Evolutionary conservation across 2,329 filamentous ascomycete species (phyloP).

Genomic region (Cladosporium halotolerans): DNA sequence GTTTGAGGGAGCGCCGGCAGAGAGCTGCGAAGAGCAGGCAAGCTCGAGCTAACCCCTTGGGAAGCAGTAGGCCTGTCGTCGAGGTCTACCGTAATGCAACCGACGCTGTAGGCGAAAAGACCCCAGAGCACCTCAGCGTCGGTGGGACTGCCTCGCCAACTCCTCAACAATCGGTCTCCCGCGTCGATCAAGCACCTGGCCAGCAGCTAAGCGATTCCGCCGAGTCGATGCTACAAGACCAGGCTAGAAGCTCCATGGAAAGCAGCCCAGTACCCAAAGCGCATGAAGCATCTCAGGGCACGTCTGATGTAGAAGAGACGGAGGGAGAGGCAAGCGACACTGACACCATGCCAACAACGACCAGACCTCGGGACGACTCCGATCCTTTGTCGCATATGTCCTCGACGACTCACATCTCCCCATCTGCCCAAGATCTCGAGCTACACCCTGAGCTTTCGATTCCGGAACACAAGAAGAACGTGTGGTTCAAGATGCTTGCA

Average conservation of each 20-base stretch:
- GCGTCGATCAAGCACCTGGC: constrained; percentile 6
- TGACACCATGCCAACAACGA: constrained; percentile 68
- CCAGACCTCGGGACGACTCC: constrained; percentile 47
- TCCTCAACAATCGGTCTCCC: background rate
- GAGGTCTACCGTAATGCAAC: constrained; percentile 92
- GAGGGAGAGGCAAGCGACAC: constrained; percentile 54
- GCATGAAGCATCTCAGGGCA: background rate
- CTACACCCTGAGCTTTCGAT: constrained; percentile 64
- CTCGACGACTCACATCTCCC: constrained; percentile 53
- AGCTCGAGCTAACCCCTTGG: constrained; percentile 78
- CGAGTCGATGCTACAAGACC: constrained; percentile 1
- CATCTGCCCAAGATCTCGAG: constrained; percentile 47
- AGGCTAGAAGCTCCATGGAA: background rate
- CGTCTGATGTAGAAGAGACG: constrained; percentile 18
- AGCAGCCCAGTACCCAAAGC: background rate
- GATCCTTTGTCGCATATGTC: constrained; percentile 24
- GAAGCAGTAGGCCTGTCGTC: constrained; percentile 90
- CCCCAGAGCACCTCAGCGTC: constrained; percentile 8
- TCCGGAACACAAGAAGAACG: constrained; percentile 87
- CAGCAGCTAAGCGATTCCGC: background rate
- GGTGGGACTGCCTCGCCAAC: background rate
- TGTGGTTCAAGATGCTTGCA: constrained; percentile 88
- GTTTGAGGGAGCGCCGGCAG: constrained; percentile 76
- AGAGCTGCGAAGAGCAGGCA: constrained; percentile 68
- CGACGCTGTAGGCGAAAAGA: constrained; percentile 61